These are phyloP conservation scores for Calocera cornea DNA, from an alignment of 768 basidiomycete species.

Conservation along the genomic window DNA sequence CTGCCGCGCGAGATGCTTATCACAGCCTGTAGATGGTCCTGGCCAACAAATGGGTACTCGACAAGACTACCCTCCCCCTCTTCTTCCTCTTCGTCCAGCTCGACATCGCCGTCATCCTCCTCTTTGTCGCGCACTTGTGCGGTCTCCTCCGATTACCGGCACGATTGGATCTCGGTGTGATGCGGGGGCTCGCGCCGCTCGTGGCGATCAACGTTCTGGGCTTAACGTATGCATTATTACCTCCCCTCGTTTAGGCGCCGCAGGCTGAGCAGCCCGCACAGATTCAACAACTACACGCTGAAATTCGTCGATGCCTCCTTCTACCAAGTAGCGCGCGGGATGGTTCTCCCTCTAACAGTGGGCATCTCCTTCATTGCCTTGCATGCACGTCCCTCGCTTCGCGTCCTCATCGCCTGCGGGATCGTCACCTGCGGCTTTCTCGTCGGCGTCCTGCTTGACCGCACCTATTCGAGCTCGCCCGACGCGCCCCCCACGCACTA, in stretches of 20 bases:
- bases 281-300: constrained; percentile 79
- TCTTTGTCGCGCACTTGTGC: constrained; percentile 45
- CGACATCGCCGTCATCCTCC: constrained; percentile 62
- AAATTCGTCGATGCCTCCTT: constrained; percentile 93
- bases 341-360: constrained; percentile 89
- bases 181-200: constrained; percentile 64
- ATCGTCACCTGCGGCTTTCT: constrained; percentile 90
- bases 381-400: constrained; percentile 57
- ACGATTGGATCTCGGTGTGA: constrained; percentile 46
- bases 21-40: constrained; percentile 59
- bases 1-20: background rate
- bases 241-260: background rate
- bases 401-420: constrained; percentile 59
- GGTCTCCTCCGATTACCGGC: constrained; percentile 56
- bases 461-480: constrained; percentile 22
- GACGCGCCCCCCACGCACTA: constrained; percentile 12
- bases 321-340: constrained; percentile 88
- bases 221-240: constrained; percentile 46
- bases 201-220: constrained; percentile 68
- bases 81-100: constrained; percentile 81
- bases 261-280: constrained; percentile 21
- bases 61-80: constrained; percentile 55
- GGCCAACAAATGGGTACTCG: constrained; percentile 90
- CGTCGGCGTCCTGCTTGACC: constrained; percentile 71
- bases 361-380: constrained; percentile 70